phyloP scores from a whole-genome alignment of 2,329 filamentous ascomycete genomes.

The Hypoxylon sp. region DNA sequence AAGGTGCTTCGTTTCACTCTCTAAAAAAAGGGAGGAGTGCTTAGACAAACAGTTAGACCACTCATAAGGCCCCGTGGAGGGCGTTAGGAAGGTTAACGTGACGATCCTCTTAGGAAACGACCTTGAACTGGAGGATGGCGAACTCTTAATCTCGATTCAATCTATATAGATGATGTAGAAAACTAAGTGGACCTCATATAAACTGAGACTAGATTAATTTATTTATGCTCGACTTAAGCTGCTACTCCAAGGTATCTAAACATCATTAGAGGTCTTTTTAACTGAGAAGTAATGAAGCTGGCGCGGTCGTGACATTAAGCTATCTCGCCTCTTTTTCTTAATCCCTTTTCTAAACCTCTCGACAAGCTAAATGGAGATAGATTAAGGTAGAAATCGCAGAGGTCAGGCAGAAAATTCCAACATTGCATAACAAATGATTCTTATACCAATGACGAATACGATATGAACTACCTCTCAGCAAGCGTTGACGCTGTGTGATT shows the following conservation, averaged over 20 bases:
- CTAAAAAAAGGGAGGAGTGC: constrained; percentile 31
- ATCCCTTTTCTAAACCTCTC: neutral
- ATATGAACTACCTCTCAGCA: constrained; percentile 7
- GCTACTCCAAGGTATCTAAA: constrained; percentile 13
- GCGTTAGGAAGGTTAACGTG: constrained; percentile 14
- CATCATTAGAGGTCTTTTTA: constrained; percentile 1
- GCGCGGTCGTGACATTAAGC: neutral
- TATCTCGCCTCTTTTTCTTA: neutral
- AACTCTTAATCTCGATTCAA: constrained; percentile 45
- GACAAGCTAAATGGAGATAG: neutral
- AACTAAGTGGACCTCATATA: constrained; percentile 35
- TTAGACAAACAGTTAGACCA: constrained; percentile 38
- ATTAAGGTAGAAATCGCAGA: neutral
- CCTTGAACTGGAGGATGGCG: constrained; percentile 38
- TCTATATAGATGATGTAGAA: constrained; percentile 44
- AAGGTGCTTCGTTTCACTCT: constrained; percentile 43
- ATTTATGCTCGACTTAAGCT: constrained; percentile 25
- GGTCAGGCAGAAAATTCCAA: neutral
- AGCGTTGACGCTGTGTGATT: constrained; percentile 23
- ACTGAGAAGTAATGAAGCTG: constrained; percentile 1
- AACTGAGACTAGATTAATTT: constrained; percentile 42
- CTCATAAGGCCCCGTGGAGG: constrained; percentile 21
- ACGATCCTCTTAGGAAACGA: constrained; percentile 33
- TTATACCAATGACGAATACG: neutral
- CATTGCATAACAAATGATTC: constrained; percentile 1